Conservation (phyloP, 2,329 filamentous ascomycete species). For the Tolypocladium pustulatum region DNA sequence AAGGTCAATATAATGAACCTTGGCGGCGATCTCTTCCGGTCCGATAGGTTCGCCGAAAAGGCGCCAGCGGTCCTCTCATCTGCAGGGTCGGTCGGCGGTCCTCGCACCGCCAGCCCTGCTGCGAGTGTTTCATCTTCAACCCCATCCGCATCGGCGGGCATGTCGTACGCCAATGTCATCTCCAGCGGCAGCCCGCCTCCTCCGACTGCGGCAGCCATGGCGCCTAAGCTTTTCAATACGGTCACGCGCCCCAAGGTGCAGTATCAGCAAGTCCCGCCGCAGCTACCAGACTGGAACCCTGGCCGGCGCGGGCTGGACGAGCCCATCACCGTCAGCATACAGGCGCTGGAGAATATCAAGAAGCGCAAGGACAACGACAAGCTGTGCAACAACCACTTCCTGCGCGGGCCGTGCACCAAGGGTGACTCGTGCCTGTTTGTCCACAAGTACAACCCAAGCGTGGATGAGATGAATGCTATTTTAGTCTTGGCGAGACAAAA, state of each 20-base stretch:
- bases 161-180: slow-evolving; percentile 31
- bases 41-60: slow-evolving; percentile 37
- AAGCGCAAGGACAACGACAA: slow-evolving; percentile 44
- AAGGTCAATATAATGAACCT: slow-evolving; percentile 36
- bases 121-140: slow-evolving; percentile 6
- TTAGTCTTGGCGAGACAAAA: slow-evolving; percentile 45
- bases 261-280: slow-evolving; percentile 14
- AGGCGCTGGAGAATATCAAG: slow-evolving; percentile 43
- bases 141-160: slow-evolving; percentile 1
- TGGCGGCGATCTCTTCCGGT: slow-evolving; percentile 38
- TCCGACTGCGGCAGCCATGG: slow-evolving; percentile 27
- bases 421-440: slow-evolving; percentile 44
- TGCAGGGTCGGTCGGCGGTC: not conserved
- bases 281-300: slow-evolving; percentile 37
- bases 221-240: slow-evolving; percentile 12
- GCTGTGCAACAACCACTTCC: slow-evolving; percentile 52
- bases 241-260: slow-evolving; percentile 3
- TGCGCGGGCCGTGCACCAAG: slow-evolving; percentile 46
- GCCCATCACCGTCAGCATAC: slow-evolving; percentile 33
- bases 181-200: slow-evolving; percentile 32
- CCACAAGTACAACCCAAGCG: slow-evolving; percentile 41
- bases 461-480: slow-evolving; percentile 46
- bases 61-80: not conserved
- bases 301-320: slow-evolving; percentile 44
- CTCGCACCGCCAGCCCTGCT: slow-evolving; percentile 7